Evolutionary conservation across 2,329 filamentous ascomycete species (phyloP), one percentile per base, ranked within the genome.

Genomic region (Diaporthe sp.): DNA sequence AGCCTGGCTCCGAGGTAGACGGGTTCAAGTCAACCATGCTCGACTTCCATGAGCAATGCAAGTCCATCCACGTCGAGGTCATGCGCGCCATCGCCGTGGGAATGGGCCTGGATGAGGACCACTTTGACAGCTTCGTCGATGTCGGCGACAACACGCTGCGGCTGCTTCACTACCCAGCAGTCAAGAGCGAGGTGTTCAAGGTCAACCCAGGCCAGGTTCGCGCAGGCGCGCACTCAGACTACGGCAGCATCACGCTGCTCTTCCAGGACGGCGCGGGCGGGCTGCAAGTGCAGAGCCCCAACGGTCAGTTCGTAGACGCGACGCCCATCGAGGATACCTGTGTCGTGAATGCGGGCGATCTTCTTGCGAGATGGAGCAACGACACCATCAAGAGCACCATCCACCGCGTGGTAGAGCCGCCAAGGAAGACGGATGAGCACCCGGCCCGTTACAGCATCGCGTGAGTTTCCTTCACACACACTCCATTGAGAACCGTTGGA

Each of bases 351-450:
- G 95, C 95, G 0, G 96, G 95, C 1, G 96, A 98, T 82, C 83
- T 98, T 79, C 86, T 98, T 68, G 93, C 94, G 1, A 88, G 95
- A 71, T 98, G 95, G 96, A 95, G 94, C 78, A 98, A 98, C 81
- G 95, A 97, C 81, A 94, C 91, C 6, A 98, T 98, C 85, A 95
- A 94, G 86, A 96, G 94, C 82, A 98, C 96, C 5, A 91, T 95
- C 76, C 96, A 98, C 84, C 92, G 95, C 15, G 96, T 98, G 0
- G 94, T 98, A 7, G 94, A 98, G 85, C 96, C 96, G 2, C 94
- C 94, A 0, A 86, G 87, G 22, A 88, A 88, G 5, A 74, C 72
- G 8, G 88, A 88, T 22, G 85, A 87, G 53, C 93, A 97, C 83
- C 95, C 95, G 1, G 88, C 95, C 0, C 88, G 94, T 53, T 98